Percentiles rank a stretch among this genome's conserved stretches.
Evolutionary conservation across 78 protist species (phyloP).

Genomic region (Polysphondylium violaceum): DNA sequence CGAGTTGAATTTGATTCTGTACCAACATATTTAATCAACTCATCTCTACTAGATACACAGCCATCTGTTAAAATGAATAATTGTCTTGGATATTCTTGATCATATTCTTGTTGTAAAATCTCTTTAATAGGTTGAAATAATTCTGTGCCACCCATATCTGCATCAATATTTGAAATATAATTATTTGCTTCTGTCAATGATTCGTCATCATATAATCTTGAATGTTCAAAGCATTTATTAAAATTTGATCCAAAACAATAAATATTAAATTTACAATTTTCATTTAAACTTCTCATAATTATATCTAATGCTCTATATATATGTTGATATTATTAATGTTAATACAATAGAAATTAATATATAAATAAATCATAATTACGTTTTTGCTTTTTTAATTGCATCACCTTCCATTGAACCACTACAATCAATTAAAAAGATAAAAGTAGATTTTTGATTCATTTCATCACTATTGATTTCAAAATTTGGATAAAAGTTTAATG

Average conservation of each 20-base stretch:
- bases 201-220: background rate
- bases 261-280: conserved; percentile 13
- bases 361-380: background rate
- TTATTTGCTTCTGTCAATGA: background rate
- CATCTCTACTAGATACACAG: conserved; percentile 79
- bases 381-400: conserved; percentile 12
- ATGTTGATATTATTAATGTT: too few species aligned
- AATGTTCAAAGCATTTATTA: background rate
- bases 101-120: background rate
- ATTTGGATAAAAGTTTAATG: conserved; percentile 17
- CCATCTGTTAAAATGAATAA: conserved; percentile 94
- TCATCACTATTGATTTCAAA: background rate
- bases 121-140: conserved; percentile 1
- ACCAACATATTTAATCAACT: conserved; percentile 24
- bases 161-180: background rate
- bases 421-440: conserved; percentile 1
- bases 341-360: too few species aligned
- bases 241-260: background rate
- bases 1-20: conserved; percentile 60
- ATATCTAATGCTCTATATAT: conserved; percentile 14
- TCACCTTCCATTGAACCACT: conserved; percentile 38
- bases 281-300: conserved; percentile 19
- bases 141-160: conserved; percentile 63
- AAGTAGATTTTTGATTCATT: conserved; percentile 26
- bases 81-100: conserved; percentile 81